Evolutionary conservation across 2,329 filamentous ascomycete genomes (phyloP).

Genomic region (Calonectria ilicicola): DNA sequence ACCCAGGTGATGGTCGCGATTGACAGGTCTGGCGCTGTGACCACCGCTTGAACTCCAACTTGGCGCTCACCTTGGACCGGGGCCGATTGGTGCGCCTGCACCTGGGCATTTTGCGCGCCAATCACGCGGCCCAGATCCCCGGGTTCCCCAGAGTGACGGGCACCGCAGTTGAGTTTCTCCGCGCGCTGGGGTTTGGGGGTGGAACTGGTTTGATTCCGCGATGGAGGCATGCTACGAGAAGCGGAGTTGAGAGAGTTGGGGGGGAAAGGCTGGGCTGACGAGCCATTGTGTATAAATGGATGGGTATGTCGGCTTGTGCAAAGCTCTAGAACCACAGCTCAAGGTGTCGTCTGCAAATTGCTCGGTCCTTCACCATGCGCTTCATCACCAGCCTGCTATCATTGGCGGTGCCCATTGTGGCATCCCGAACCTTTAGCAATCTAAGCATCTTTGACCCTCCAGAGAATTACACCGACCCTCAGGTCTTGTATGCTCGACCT

Average conservation of each 20-base stretch:
- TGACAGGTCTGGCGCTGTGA: conserved; percentile 6
- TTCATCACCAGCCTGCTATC: conserved; percentile 16
- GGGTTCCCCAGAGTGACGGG: conserved; percentile 22
- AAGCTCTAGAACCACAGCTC: conserved; percentile 1
- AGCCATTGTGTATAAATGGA: conserved; percentile 17
- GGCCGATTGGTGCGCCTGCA: conserved; percentile 26
- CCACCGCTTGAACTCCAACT: conserved; percentile 7
- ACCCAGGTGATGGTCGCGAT: conserved; percentile 2
- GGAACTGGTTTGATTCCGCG: conserved; percentile 7
- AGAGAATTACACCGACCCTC: conserved; percentile 55
- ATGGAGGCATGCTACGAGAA: conserved; percentile 21
- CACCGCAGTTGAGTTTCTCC: conserved; percentile 16
- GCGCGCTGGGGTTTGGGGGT: conserved; percentile 4
- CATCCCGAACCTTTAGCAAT: conserved; percentile 34
- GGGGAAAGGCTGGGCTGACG: background rate
- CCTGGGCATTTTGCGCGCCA: conserved; percentile 22
- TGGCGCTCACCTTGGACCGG: conserved; percentile 4
- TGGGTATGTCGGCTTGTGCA: background rate
- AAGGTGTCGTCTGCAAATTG: background rate
- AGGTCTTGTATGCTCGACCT: conserved; percentile 58
- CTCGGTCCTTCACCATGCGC: conserved; percentile 14
- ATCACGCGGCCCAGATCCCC: conserved; percentile 14
- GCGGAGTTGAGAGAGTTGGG: conserved; percentile 1
- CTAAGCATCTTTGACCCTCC: conserved; percentile 55
- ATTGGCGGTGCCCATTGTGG: conserved; percentile 18